phyloP scores from a whole-genome alignment of 177 flowering plant species.

The Vitis hybrid region DNA sequence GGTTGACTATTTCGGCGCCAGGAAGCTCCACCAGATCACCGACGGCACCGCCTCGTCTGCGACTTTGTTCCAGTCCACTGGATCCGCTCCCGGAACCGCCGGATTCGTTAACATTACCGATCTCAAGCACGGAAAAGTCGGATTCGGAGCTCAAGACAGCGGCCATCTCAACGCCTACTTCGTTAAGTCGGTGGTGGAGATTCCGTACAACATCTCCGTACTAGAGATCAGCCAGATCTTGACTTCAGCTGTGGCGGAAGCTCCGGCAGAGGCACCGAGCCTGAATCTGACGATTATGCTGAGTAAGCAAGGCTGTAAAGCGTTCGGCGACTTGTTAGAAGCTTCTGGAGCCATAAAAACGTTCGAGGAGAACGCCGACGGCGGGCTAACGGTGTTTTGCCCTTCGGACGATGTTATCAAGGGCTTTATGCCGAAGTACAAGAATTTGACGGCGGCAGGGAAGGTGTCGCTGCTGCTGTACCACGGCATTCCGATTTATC shows the following conservation, averaged over 20 bases:
- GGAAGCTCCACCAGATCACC: conserved; percentile 62
- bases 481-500: conserved; percentile 57
- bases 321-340: conserved; percentile 35
- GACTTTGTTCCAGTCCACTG: conserved; percentile 60
- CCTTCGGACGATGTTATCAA: conserved; percentile 36
- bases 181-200: conserved; percentile 50
- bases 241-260: conserved; percentile 52
- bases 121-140: conserved; percentile 48
- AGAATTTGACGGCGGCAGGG: conserved; percentile 44
- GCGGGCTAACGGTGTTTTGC: conserved; percentile 67
- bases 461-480: conserved; percentile 42
- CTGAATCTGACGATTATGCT: conserved; percentile 34
- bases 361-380: conserved; percentile 38
- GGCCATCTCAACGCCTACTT: conserved; percentile 27
- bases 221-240: conserved; percentile 48
- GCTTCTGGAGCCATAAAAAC: conserved; percentile 38
- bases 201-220: conserved; percentile 54
- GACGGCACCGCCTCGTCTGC: conserved; percentile 39
- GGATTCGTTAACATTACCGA: conserved; percentile 63
- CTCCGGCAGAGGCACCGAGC: conserved; percentile 45
- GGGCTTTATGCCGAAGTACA: conserved; percentile 48
- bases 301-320: conserved; percentile 46
- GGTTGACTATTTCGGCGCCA: conserved; percentile 54
- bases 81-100: conserved; percentile 47
- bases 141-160: conserved; percentile 33